Evolutionary conservation across 352 stramenopile species (phyloP), one percentile per base, ranked within the genome.

Genomic region (Plasmopara halstedii): DNA sequence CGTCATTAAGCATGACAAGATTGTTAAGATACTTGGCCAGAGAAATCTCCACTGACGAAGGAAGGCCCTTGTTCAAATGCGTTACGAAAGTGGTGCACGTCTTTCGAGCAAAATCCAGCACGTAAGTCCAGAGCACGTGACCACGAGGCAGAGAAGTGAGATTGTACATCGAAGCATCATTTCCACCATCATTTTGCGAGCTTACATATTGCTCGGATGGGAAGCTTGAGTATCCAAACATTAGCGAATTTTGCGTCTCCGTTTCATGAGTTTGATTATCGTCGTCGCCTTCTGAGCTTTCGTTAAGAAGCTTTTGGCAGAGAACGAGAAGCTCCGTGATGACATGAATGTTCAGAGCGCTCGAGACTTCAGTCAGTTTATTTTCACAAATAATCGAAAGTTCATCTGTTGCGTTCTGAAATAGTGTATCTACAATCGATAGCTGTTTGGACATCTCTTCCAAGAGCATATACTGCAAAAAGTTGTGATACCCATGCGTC

Each of bases 401-500:
- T 41, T 93, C 76, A 38, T 82, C 45, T 13, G 71, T 42, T 2
- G 82, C 75, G 37, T 87, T 85, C 17, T 62, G 51, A 31, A 90
- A 93, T 9, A 93, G 37, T 27, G 71, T 58, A 7, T 88, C 62
- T 17, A 93, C 42, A 25, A 89, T 83, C 13, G 56, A 31, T 10
- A 67, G 72, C 42, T 80, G 69, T 41, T 93, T 90, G n/a, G 78
- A 73, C 32, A 90, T 65, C 47, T 93, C 78, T 45, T 93, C 82
- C 10, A 93, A 49, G 18, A 93, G 56, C 82, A 93, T 93, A 44
- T 88, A 93, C 56, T 93, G 82, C 17, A 93, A 54, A 19, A 93
- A 93, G 55, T 93, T 93, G 68, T 93, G 82, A 46, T 93, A 93
- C n/a, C 82, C 82, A 51, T 93, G 78, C 0, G 78, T 89, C 72